These are phyloP conservation scores for Fusarium solani-melongenae DNA, from an alignment of 2,329 filamentous ascomycete species.

Conservation along the genomic window DNA sequence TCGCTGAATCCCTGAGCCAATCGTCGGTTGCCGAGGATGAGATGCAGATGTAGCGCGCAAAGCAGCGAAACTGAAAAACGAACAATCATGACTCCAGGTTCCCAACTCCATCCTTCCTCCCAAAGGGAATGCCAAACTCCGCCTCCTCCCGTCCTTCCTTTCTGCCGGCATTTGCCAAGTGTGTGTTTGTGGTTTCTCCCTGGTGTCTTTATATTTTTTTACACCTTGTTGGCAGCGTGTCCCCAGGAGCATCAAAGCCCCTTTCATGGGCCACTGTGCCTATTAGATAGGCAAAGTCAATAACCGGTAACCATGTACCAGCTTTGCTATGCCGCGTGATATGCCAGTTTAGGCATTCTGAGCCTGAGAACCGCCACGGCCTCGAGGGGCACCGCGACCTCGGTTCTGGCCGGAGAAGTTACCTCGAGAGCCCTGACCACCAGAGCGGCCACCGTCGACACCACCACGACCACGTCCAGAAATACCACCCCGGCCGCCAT, in stretches of 20 bases:
- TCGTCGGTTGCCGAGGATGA: constrained; percentile 42
- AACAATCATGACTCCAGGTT: constrained; percentile 48
- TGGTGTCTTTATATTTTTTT: constrained; percentile 1
- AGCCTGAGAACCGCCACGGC: constrained; percentile 69
- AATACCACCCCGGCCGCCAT: constrained; percentile 69
- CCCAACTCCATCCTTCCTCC: constrained; percentile 46
- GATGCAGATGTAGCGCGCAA: constrained; percentile 47
- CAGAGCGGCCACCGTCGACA: constrained; percentile 68
- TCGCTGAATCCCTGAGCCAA: constrained; percentile 43
- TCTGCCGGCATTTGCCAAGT: constrained; percentile 6
- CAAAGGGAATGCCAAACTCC: constrained; percentile 45
- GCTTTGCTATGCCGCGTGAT: constrained; percentile 15
- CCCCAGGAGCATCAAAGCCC: background rate
- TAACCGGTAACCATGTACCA: constrained; percentile 3
- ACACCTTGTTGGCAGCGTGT: constrained; percentile 8
- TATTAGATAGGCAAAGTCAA: background rate
- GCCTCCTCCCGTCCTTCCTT: constrained; percentile 32
- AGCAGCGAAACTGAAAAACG: constrained; percentile 46
- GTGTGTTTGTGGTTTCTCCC: constrained; percentile 9
- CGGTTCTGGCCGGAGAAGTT: constrained; percentile 75
- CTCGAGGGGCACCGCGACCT: constrained; percentile 72
- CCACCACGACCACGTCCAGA: constrained; percentile 75
- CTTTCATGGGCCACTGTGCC: background rate
- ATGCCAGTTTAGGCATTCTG: constrained; percentile 59
- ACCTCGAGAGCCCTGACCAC: constrained; percentile 73